phyloP scores from a whole-genome alignment of 1,284 basidiomycete genomes.

The Peniophora sp. region DNA sequence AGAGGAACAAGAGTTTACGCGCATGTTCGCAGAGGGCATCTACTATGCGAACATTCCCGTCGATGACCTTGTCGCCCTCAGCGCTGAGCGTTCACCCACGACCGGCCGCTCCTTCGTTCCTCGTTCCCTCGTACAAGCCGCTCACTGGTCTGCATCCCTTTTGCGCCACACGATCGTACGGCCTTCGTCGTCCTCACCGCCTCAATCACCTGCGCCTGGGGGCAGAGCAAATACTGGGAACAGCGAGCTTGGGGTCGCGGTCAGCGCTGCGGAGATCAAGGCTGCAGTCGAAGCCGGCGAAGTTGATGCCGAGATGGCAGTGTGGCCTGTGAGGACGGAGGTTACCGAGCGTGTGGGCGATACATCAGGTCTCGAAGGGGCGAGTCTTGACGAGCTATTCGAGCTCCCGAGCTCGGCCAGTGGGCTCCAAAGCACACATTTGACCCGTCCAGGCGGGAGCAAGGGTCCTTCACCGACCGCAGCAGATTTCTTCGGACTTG shows the following conservation, averaged over 20 bases:
- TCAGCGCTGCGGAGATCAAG: conserved; percentile 43
- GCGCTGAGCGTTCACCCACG: conserved; percentile 63
- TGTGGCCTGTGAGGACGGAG: conserved; percentile 70
- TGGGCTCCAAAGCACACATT: conserved; percentile 13
- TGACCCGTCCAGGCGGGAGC: conserved; percentile 1
- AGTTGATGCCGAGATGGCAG: conserved; percentile 29
- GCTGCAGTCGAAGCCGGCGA: conserved; percentile 17
- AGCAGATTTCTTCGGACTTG: conserved; percentile 59
- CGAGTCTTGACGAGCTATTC: conserved; percentile 48
- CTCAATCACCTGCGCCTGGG: conserved; percentile 25
- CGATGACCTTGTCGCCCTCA: conserved; percentile 70
- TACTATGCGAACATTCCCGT: conserved; percentile 85
- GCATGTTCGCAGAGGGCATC: conserved; percentile 73
- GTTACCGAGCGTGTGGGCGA: conserved; percentile 80
- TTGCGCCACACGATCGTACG: conserved; percentile 51
- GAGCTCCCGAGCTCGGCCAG: conserved; percentile 20
- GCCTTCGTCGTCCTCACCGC: conserved; percentile 24
- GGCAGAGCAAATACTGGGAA: conserved; percentile 25
- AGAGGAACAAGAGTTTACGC: conserved; percentile 63
- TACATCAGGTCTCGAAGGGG: conserved; percentile 42
- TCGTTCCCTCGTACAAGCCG: conserved; percentile 58
- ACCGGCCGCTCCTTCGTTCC: conserved; percentile 68
- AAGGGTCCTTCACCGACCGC: conserved; percentile 29
- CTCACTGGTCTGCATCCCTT: conserved; percentile 69
- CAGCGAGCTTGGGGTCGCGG: conserved; percentile 54